phyloP scores from a whole-genome alignment of 75 land plant genomes.

The Larix kaempferi region DNA sequence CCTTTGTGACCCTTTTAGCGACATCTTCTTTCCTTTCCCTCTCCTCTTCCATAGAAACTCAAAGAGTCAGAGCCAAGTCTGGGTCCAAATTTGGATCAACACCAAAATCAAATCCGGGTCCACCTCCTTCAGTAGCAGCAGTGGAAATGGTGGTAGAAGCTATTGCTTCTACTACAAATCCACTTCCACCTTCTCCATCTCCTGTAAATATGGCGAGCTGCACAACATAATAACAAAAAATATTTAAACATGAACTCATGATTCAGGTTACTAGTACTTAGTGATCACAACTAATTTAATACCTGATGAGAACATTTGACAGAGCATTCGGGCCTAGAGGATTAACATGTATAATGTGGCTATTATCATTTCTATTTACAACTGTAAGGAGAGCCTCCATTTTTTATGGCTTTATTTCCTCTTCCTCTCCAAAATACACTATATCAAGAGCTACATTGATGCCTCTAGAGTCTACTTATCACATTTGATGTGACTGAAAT shows the following conservation, averaged over 20 bases:
- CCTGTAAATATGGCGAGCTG: conserved; percentile 97
- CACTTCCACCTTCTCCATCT: conserved; percentile 94
- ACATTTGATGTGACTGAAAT: conserved; percentile 66
- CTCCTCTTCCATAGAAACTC: conserved; percentile 98
- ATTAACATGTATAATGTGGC: conserved; percentile 92
- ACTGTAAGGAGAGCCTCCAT: conserved; percentile 75
- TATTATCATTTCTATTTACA: conserved; percentile 82
- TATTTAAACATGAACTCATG: neutral
- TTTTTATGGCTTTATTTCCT: conserved; percentile 80
- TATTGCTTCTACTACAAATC: conserved; percentile 80
- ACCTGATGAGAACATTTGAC: conserved; percentile 84
- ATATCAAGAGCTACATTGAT: conserved; percentile 91
- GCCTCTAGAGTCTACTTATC: conserved; percentile 80
- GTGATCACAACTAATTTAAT: neutral
- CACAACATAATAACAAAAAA: conserved; percentile 3
- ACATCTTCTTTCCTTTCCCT: conserved; percentile 94
- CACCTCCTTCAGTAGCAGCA: conserved; percentile 84
- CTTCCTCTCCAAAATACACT: conserved; percentile 87
- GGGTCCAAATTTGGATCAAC: conserved; percentile 97
- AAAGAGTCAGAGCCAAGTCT: conserved; percentile 87
- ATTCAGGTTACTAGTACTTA: neutral
- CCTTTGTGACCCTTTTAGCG: conserved; percentile 91
- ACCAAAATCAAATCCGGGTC: conserved; percentile 81
- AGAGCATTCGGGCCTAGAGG: conserved; percentile 73
- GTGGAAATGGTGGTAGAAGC: conserved; percentile 63